Percentiles rank a stretch among this genome's conserved stretches.
Evolutionary conservation across 2,329 filamentous ascomycete species (phyloP).

Genomic region (Nemania sp.): DNA sequence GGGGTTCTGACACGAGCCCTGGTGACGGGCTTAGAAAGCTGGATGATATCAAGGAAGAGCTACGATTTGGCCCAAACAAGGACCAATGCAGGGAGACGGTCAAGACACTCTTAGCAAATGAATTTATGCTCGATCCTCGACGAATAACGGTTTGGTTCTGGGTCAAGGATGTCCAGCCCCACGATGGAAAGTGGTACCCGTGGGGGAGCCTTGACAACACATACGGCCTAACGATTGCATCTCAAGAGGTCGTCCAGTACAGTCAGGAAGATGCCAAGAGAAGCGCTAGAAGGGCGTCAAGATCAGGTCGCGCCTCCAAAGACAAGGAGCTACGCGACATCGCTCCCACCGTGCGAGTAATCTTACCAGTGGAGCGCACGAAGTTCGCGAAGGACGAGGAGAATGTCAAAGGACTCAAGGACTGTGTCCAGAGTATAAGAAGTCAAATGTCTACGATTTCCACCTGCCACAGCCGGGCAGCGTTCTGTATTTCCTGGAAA

Average conservation of each 20-base stretch:
- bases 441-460: conserved; percentile 20
- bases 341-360: conserved; percentile 32
- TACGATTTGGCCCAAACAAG: conserved; percentile 28
- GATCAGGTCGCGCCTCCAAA: conserved; percentile 5
- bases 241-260: conserved; percentile 32
- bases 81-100: conserved; percentile 30
- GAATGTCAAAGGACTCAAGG: conserved; percentile 25
- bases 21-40: conserved; percentile 10
- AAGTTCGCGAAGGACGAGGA: conserved; percentile 30
- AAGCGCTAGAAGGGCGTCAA: not conserved
- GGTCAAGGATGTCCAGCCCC: conserved; percentile 31
- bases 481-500: conserved; percentile 36
- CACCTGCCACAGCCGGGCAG: conserved; percentile 24
- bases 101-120: conserved; percentile 22
- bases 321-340: conserved; percentile 34
- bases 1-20: conserved; percentile 5
- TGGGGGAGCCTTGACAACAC: conserved; percentile 35
- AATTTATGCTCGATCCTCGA: conserved; percentile 29
- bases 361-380: conserved; percentile 29
- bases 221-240: conserved; percentile 27
- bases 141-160: conserved; percentile 29
- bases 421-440: conserved; percentile 30
- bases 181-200: conserved; percentile 33
- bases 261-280: conserved; percentile 22
- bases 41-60: conserved; percentile 29